Evolutionary conservation across 2,329 filamentous ascomycete genomes (phyloP), one percentile per base, ranked within the genome.

Genomic region (Trematosphaeria pertusa): DNA sequence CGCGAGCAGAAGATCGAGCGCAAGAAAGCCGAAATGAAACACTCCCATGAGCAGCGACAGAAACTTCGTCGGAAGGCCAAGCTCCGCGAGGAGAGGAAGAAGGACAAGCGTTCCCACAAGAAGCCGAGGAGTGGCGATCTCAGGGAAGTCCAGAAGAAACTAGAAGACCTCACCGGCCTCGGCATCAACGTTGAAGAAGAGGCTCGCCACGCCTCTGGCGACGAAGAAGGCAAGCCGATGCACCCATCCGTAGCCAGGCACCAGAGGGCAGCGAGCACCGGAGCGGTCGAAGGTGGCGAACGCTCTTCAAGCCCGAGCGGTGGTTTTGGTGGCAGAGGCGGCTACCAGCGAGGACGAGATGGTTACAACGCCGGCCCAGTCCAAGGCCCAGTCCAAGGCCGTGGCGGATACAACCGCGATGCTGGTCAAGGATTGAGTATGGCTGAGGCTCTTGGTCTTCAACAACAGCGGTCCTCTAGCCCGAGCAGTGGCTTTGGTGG

Each of bases 21-120:
- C 24, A 67, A 70, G 46, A 74, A 71, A 37, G 58, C 60, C 0
- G 51, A 67, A 9, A 54, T 71, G 44, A 75, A 73, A 55, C 72
- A 65, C 49, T 70, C 61, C 1, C 62, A 70, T 31, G 69, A 73
- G 32, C 64, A 65, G 34, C 57, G 61, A 24, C 62, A 61, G 39
- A 71, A 62, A 42, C 51, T 67, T n/a, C 64, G 61, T 53, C 74
- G 67, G 52, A 73, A 69, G 53, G 56, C 58, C 10, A 71, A 69
- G 44, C 56, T 74, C 14, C 67, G 67, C 2, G 61, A 73, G 12
- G 60, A 74, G 43, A 73, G 71, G 52, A 73, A 70, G 37, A 62
- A 65, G 5, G 62, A 60, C 6, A 73, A 67, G 46, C 54, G 64
- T 9, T 57, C 59, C 1, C 59, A 58, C 21, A 58, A 47, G 38